phyloP scores from a whole-genome alignment of 2,329 filamentous ascomycete genomes.

The Emergomyces pasteurianus region DNA sequence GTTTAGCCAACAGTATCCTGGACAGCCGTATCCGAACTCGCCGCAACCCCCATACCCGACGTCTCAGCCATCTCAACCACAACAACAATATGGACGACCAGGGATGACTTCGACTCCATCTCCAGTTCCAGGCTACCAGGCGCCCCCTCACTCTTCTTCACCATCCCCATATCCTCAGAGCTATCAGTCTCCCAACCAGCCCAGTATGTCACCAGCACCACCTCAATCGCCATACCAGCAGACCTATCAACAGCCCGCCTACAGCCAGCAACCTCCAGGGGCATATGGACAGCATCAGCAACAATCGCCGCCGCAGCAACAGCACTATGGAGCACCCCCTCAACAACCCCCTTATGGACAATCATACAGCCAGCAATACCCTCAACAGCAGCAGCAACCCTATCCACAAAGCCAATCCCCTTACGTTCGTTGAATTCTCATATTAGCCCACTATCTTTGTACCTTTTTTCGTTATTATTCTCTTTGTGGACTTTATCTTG shows the following conservation, averaged over 20 bases:
- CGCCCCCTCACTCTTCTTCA: conserved; percentile 11
- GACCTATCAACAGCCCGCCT: conserved; percentile 21
- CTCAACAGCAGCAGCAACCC: conserved; percentile 19
- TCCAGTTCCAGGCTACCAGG: conserved; percentile 11
- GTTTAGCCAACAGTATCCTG: conserved; percentile 26
- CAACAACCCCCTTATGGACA: conserved; percentile 21
- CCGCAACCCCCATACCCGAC: conserved; percentile 27
- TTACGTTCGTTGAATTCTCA: conserved; percentile 14
- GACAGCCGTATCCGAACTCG: conserved; percentile 21
- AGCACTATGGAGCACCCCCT: conserved; percentile 23
- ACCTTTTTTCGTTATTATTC: neutral
- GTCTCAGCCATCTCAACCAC: conserved; percentile 20
- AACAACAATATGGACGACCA: conserved; percentile 17
- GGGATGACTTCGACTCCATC: conserved; percentile 20
- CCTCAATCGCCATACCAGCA: conserved; percentile 18
- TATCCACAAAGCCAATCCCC: conserved; percentile 9
- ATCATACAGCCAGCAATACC: conserved; percentile 22
- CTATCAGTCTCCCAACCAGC: conserved; percentile 29
- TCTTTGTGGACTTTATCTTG: neutral
- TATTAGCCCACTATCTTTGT: neutral
- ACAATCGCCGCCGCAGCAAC: conserved; percentile 22
- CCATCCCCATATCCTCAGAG: conserved; percentile 17
- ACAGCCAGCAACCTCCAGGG: conserved; percentile 31
- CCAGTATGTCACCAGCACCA: conserved; percentile 3
- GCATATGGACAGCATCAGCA: conserved; percentile 18